phyloP scores from a whole-genome alignment of 2,329 filamentous ascomycete species.

The Nemania bipapillata region DNA sequence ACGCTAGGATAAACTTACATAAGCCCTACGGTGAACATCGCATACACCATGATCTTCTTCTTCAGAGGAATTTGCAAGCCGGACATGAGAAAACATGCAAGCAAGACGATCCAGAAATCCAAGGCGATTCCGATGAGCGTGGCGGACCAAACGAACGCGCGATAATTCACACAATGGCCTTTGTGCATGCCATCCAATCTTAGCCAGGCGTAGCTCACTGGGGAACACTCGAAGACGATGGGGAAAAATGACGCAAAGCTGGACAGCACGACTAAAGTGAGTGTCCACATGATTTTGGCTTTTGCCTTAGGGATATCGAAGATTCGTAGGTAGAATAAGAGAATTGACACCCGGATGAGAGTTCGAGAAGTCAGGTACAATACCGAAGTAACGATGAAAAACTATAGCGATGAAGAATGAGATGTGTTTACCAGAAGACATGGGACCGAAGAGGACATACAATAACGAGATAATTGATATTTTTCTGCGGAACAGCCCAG shows the following conservation, averaged over 20 bases:
- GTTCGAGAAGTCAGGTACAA: constrained; percentile 6
- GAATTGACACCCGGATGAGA: constrained; percentile 27
- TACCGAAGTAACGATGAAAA: background rate
- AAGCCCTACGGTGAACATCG: constrained; percentile 29
- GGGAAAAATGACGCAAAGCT: background rate
- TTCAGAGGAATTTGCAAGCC: constrained; percentile 15
- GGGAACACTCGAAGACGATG: constrained; percentile 26
- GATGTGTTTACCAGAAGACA: background rate
- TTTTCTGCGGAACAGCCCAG: constrained; percentile 28
- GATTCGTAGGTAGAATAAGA: constrained; percentile 31
- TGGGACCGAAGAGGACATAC: constrained; percentile 5
- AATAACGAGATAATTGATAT: constrained; percentile 19
- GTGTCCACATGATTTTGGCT: constrained; percentile 14
- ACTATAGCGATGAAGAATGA: constrained; percentile 1
- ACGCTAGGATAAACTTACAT: constrained; percentile 13
- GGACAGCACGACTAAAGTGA: background rate
- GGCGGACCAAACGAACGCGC: constrained; percentile 8
- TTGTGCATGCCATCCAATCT: constrained; percentile 19
- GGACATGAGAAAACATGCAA: constrained; percentile 6
- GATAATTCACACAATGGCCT: constrained; percentile 18
- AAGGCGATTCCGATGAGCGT: constrained; percentile 9
- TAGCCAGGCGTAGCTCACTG: constrained; percentile 24
- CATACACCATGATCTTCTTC: constrained; percentile 24
- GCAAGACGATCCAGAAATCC: constrained; percentile 23
- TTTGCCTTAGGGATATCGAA: constrained; percentile 9